These are phyloP conservation scores for Rhododendron ferrugineum DNA, from an alignment of 148 eudicot species.

Conservation along the genomic window DNA sequence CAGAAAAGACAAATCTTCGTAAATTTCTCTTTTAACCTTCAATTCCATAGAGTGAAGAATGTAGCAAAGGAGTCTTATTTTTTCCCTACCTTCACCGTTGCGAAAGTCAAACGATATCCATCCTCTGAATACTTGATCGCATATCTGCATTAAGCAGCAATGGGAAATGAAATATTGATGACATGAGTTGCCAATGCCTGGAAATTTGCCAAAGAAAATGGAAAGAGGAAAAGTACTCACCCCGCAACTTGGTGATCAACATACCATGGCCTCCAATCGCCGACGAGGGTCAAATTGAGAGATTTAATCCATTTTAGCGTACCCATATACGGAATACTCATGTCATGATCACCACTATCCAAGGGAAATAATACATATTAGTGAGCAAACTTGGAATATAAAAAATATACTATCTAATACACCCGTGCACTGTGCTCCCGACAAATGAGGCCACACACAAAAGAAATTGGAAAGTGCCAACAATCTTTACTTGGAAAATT, in stretches of 20 bases:
- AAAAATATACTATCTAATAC: background rate
- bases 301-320: slow-evolving; percentile 25
- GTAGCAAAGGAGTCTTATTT: background rate
- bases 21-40: background rate
- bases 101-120: slow-evolving; percentile 14
- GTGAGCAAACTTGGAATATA: background rate
- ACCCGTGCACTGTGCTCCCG: background rate
- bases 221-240: background rate
- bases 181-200: background rate
- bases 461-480: background rate
- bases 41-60: background rate
- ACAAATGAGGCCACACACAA: background rate
- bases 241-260: slow-evolving; percentile 13
- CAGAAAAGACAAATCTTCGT: background rate
- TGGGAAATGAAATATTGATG: background rate
- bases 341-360: slow-evolving; percentile 28
- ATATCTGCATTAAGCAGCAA: slow-evolving; percentile 3
- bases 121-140: slow-evolving; percentile 10
- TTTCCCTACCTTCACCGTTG: slow-evolving; percentile 21
- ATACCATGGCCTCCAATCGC: slow-evolving; percentile 12
- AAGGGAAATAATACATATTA: background rate
- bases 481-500: background rate
- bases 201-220: background rate
- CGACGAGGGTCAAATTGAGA: slow-evolving; percentile 5
- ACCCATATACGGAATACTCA: slow-evolving; percentile 16